These are phyloP conservation scores for Thelonectria blattea DNA, from an alignment of 2,329 filamentous ascomycete species.

Conservation along the genomic window DNA sequence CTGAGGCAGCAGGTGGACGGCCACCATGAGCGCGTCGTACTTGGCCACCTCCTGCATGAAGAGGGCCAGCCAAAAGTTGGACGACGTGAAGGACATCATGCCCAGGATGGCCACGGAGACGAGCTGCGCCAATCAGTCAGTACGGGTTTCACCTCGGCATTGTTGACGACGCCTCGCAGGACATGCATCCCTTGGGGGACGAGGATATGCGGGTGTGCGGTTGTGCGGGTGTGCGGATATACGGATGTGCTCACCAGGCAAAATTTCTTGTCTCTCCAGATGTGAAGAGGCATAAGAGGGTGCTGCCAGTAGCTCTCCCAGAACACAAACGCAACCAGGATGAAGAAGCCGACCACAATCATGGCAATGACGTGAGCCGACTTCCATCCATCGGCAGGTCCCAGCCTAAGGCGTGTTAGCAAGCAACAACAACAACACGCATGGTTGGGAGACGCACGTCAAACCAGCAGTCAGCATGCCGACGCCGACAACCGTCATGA, in stretches of 20 bases:
- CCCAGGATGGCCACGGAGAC: conserved; percentile 64
- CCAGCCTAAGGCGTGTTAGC: conserved; percentile 51
- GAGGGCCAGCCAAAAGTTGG: conserved; percentile 68
- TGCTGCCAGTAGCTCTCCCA: conserved; percentile 64
- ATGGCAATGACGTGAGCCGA: conserved; percentile 67
- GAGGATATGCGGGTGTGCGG: background rate
- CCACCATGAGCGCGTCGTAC: conserved; percentile 62
- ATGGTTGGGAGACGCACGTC: conserved; percentile 49
- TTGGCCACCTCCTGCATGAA: conserved; percentile 66
- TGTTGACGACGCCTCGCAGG: background rate
- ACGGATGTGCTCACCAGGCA: conserved; percentile 55
- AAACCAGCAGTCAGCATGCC: conserved; percentile 68
- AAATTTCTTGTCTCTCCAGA: conserved; percentile 69
- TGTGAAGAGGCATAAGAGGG: conserved; percentile 60
- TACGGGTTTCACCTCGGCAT: background rate
- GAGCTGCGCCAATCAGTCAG: conserved; percentile 46
- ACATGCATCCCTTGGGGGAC: background rate
- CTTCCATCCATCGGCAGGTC: conserved; percentile 67
- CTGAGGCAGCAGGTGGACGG: conserved; percentile 69
- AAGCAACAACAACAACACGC: background rate
- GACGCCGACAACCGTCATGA: conserved; percentile 67
- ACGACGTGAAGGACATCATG: conserved; percentile 66
- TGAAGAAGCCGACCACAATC: conserved; percentile 62
- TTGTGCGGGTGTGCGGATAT: background rate
- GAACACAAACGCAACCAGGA: conserved; percentile 63